Base-by-base conservation (phyloP, 2,329 filamentous ascomycete genomes). In the Phoma sp. region DNA sequence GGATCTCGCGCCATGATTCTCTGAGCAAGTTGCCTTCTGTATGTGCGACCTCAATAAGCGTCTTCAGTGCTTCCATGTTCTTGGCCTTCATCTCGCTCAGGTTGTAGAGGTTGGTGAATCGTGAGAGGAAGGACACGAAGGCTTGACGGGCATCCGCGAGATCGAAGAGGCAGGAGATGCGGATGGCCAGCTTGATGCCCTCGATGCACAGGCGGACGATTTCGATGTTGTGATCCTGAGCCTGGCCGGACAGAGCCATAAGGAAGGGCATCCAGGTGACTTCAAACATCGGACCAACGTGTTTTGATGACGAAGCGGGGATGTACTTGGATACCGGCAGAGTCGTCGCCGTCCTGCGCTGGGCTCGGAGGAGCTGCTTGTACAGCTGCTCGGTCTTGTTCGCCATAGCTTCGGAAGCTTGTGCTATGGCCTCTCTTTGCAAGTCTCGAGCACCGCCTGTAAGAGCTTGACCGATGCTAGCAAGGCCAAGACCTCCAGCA, bases 201-300 rank as follows among this genome's bases (percentile, higher is more conserved):
- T 99, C 93, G 67, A 99, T 89, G 68, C 95, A 99, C 6, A 96
- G 78, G 70, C 88, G 92, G 74, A 97, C 93, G 14, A 95, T 91
- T 62, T 97, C 92, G 4, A 96, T 81, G 67, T 97, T 97, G 64
- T 96, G 91, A 70, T 96, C 93, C 66, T 98, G 95, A 73, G 95
- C 93, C 64, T 96, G 91, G 43, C 91, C 93, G 1, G 93, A 97
- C 21, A 99, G 83, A 0, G 93, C 93, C 5, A 93, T 98, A 68
- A 99, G 89, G 75, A 97, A 96, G 9, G 93, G 96, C 93, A 98
- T 99, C 95, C 95, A 99, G 0, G 92, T 96, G 20, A 96, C 92
- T 67, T 96, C 93, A 70, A 99, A 98, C 95, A 99, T 99, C 0
- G 95, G 92, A 0, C 95, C 95, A 42, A 97, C 90, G 73, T 99